phyloP scores from a whole-genome alignment of 2,329 filamentous ascomycete species.

The Chaetothyriales sp. region DNA sequence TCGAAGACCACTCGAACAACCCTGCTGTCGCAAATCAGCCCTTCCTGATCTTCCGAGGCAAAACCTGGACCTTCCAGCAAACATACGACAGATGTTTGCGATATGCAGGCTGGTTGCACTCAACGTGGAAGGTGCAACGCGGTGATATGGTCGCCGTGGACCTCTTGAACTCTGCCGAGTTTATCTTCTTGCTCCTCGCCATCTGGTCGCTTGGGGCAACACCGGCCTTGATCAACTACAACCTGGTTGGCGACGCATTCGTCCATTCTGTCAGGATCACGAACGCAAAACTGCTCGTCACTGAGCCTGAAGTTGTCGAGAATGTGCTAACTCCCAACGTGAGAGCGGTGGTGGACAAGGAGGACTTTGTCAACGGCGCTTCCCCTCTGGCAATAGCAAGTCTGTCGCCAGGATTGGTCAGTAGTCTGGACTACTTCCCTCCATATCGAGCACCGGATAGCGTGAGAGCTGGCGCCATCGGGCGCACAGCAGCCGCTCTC shows the following conservation, averaged over 20 bases:
- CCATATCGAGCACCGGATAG: conserved; percentile 47
- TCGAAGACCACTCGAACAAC: conserved; percentile 53
- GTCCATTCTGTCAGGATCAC: conserved; percentile 61
- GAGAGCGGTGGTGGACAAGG: conserved; percentile 26
- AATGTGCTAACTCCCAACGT: conserved; percentile 35
- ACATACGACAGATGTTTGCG: conserved; percentile 56
- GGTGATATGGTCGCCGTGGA: conserved; percentile 69
- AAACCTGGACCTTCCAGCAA: conserved; percentile 59
- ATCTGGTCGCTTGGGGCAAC: conserved; percentile 73
- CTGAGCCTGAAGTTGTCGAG: conserved; percentile 51
- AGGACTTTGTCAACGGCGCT: conserved; percentile 26
- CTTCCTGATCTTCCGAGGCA: conserved; percentile 57
- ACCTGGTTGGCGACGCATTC: conserved; percentile 56
- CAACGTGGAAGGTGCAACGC: conserved; percentile 47
- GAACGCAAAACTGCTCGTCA: conserved; percentile 51
- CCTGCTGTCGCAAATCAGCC: conserved; percentile 36
- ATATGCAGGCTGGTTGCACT: conserved; percentile 63
- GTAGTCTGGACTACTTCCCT: conserved; percentile 21
- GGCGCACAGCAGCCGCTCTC: conserved; percentile 51
- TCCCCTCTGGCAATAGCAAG: conserved; percentile 44
- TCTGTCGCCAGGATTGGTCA: conserved; percentile 45
- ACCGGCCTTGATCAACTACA: conserved; percentile 79
- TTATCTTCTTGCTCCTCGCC: conserved; percentile 61
- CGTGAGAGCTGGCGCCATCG: conserved; percentile 37
- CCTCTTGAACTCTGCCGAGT: conserved; percentile 67